Evolutionary conservation across 768 basidiomycete species (phyloP).

Genomic region (Amanita thiersii): DNA sequence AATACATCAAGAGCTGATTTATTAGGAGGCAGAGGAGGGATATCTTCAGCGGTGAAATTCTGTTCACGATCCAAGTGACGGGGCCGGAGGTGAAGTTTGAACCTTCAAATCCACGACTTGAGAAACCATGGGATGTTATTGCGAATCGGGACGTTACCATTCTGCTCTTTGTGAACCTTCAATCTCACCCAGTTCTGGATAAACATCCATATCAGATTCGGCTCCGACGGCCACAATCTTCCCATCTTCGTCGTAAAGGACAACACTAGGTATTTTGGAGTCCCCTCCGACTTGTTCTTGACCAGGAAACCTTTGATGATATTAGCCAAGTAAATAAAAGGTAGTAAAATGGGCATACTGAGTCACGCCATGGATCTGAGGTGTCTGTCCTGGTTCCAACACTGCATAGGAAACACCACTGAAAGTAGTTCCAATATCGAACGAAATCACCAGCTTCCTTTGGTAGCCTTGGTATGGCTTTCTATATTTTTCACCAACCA

Average conservation of each 20-base stretch:
- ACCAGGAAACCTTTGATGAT: not conserved
- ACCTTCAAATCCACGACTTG: not conserved
- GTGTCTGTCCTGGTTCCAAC: not conserved
- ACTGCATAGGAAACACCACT: too few species aligned
- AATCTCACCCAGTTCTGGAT: not conserved
- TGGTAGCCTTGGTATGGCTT: too few species aligned
- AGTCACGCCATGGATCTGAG: not conserved
- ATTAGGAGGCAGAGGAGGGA: constrained; percentile 29
- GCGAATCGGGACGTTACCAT: not conserved
- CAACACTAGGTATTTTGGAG: constrained; percentile 8
- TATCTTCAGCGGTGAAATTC: too few species aligned
- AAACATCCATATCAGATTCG: constrained; percentile 1
- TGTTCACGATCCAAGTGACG: too few species aligned
- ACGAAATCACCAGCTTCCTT: too few species aligned
- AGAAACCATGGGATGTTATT: not conserved
- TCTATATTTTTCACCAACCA: too few species aligned
- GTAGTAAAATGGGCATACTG: not conserved
- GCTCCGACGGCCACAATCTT: constrained; percentile 5
- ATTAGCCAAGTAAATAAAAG: not conserved
- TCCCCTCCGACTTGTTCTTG: not conserved
- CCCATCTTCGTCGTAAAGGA: constrained; percentile 6
- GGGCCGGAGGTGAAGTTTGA: too few species aligned
- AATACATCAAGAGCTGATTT: constrained; percentile 28
- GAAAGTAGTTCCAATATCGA: too few species aligned
- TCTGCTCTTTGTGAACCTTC: not conserved